These are phyloP conservation scores for Penicillium paxilli DNA, from an alignment of 495 filamentous ascomycete species.

Conservation along the genomic window DNA sequence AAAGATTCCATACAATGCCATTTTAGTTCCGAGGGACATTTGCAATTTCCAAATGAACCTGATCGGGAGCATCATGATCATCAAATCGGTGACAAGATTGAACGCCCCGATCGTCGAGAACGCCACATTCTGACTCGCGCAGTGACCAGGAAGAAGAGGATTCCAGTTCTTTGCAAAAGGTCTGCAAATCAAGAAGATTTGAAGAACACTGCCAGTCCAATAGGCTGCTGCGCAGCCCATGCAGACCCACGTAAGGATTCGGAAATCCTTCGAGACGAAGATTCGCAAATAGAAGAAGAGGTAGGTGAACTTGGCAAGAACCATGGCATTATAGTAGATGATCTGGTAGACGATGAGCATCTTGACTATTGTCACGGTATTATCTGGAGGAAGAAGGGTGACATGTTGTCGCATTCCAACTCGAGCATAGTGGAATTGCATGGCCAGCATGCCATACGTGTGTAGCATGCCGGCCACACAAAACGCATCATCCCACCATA, in stretches of 20 bases:
- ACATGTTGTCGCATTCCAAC: slow-evolving; percentile 22
- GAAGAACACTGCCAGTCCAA: slow-evolving; percentile 21
- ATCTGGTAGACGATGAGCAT: slow-evolving; percentile 25
- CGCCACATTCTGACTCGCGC: slow-evolving; percentile 21
- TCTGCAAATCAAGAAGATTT: slow-evolving; percentile 33
- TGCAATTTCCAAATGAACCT: slow-evolving; percentile 41
- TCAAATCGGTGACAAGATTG: slow-evolving; percentile 41
- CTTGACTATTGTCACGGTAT: slow-evolving; percentile 20
- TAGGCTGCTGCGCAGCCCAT: slow-evolving; percentile 33
- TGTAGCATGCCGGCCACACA: slow-evolving; percentile 12
- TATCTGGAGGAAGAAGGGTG: slow-evolving; percentile 12
- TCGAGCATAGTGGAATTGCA: slow-evolving; percentile 22
- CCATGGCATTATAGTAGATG: slow-evolving; percentile 36
- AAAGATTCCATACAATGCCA: slow-evolving; percentile 20
- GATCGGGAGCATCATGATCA: slow-evolving; percentile 42
- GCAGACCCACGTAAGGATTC: slow-evolving; percentile 28
- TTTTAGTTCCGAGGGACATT: slow-evolving; percentile 19
- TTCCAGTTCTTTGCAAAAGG: slow-evolving; percentile 30
- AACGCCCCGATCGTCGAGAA: slow-evolving; percentile 28
- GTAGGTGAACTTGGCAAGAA: slow-evolving; percentile 49
- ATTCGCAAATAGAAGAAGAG: slow-evolving; percentile 54
- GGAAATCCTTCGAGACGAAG: slow-evolving; percentile 42
- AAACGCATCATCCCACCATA: slow-evolving; percentile 27
- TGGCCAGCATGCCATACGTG: slow-evolving; percentile 24
- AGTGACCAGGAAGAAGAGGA: slow-evolving; percentile 10